These are phyloP conservation scores for Paraphysoderma sedebokerense DNA, from an alignment of 371 early-diverging fungal genomes.

Conservation along the genomic window DNA sequence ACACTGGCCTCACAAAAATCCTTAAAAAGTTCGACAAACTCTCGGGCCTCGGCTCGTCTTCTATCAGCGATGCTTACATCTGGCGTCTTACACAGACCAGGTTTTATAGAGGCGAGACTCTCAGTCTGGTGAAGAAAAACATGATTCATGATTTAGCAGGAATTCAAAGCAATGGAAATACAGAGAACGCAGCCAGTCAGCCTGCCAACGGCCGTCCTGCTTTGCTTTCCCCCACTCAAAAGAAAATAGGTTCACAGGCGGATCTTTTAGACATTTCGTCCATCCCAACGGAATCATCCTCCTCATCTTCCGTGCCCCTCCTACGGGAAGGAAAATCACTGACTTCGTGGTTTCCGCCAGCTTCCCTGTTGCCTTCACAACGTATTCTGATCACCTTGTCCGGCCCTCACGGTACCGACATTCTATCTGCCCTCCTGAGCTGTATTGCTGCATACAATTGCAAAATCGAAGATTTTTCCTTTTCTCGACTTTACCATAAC, in stretches of 20 bases:
- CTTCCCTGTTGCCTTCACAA: constrained; percentile 30
- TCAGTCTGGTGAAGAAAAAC: constrained; percentile 39
- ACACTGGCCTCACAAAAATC: constrained; percentile 43
- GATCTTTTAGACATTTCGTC: too few species aligned
- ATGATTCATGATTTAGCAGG: constrained; percentile 32
- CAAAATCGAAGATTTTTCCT: constrained; percentile 56
- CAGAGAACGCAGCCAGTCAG: too few species aligned
- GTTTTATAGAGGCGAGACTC: constrained; percentile 36
- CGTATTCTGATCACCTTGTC: constrained; percentile 50
- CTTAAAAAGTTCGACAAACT: constrained; percentile 49
- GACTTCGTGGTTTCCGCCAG: constrained; percentile 19
- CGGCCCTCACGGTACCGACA: constrained; percentile 77
- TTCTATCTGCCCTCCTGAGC: constrained; percentile 56
- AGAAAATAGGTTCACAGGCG: too few species aligned
- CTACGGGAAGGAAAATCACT: constrained; percentile 10
- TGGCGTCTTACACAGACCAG: constrained; percentile 41
- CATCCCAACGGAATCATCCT: too few species aligned
- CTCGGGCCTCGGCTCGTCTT: constrained; percentile 32
- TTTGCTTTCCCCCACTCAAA: too few species aligned
- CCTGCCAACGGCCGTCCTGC: too few species aligned
- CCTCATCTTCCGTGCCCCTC: constrained; percentile 1
- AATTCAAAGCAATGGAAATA: too few species aligned
- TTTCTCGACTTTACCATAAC: constrained; percentile 68
- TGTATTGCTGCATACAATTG: constrained; percentile 51
- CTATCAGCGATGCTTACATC: constrained; percentile 50